phyloP scores from a whole-genome alignment of 768 basidiomycete genomes.

The Amanita molliuscula region DNA sequence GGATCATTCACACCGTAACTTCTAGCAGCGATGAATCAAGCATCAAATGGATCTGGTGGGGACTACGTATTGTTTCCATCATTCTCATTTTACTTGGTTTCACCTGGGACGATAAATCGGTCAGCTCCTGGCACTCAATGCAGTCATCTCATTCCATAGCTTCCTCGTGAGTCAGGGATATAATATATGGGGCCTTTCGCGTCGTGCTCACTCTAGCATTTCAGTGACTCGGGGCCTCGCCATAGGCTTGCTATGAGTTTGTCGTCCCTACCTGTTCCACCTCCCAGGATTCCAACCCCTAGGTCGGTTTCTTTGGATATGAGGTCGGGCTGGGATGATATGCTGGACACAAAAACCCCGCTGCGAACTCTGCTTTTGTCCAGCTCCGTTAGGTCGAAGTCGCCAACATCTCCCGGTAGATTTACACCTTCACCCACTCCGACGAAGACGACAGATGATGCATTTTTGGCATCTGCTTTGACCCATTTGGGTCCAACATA shows the following conservation, averaged over 20 bases:
- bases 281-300: not conserved
- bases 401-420: constrained; percentile 1
- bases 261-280: not conserved
- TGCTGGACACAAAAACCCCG: constrained; percentile 18
- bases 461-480: constrained; percentile 32
- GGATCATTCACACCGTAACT: constrained; percentile 22
- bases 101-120: constrained; percentile 29
- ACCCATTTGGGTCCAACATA: constrained; percentile 34
- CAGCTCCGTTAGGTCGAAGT: not conserved
- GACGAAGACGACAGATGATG: constrained; percentile 20
- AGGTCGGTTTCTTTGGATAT: constrained; percentile 17
- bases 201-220: not conserved
- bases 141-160: not conserved
- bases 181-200: not conserved
- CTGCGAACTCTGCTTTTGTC: not conserved
- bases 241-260: not conserved
- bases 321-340: constrained; percentile 43
- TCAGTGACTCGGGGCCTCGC: not conserved
- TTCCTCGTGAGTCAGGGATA: not conserved
- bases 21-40: constrained; percentile 14
- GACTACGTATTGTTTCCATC: constrained; percentile 26
- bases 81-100: constrained; percentile 26
- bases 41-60: constrained; percentile 29
- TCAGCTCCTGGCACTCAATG: constrained; percentile 3
- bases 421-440: not conserved